Percentiles rank a stretch among this genome's conserved stretches.
phyloP scores from a whole-genome alignment of 2,329 filamentous ascomycete species.

The Aspergillus fructus region DNA sequence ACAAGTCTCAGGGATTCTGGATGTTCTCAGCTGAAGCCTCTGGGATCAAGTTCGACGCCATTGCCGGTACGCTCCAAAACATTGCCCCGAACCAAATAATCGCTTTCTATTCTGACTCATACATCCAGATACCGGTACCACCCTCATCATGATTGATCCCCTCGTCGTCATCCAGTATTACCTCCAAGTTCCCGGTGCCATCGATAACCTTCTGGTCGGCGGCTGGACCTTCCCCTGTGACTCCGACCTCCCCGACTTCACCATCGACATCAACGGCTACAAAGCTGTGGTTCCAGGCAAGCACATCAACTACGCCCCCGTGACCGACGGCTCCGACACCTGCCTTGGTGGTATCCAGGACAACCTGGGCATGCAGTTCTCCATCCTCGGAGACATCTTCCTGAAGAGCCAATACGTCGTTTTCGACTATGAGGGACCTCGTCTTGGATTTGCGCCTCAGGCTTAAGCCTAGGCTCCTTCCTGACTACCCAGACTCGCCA shows the following conservation, averaged over 20 bases:
- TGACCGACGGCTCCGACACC: constrained; percentile 34
- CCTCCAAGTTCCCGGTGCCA: constrained; percentile 53
- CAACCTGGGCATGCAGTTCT: constrained; percentile 57
- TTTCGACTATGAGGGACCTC: constrained; percentile 58
- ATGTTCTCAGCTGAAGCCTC: constrained; percentile 55
- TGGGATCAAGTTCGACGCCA: constrained; percentile 49
- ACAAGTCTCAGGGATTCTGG: constrained; percentile 64
- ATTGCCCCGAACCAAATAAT: not conserved
- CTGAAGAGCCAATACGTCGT: constrained; percentile 75
- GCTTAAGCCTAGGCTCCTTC: constrained; percentile 18
- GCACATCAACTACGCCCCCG: constrained; percentile 56
- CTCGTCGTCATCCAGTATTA: constrained; percentile 56
- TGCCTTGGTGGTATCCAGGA: constrained; percentile 79
- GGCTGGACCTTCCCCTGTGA: constrained; percentile 58
- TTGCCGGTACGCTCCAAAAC: constrained; percentile 46
- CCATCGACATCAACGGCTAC: constrained; percentile 51
- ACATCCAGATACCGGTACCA: constrained; percentile 64
- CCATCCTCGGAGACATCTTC: constrained; percentile 76
- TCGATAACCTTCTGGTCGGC: constrained; percentile 48
- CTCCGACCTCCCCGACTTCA: constrained; percentile 54
- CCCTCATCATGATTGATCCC: constrained; percentile 59
- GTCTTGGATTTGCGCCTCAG: constrained; percentile 51
- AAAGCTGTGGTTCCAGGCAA: constrained; percentile 53
- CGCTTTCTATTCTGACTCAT: not conserved
- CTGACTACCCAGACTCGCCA: too few species aligned